These are phyloP conservation scores for Raffaelea arxii DNA, from an alignment of 2,329 filamentous ascomycete genomes.

Conservation along the genomic window DNA sequence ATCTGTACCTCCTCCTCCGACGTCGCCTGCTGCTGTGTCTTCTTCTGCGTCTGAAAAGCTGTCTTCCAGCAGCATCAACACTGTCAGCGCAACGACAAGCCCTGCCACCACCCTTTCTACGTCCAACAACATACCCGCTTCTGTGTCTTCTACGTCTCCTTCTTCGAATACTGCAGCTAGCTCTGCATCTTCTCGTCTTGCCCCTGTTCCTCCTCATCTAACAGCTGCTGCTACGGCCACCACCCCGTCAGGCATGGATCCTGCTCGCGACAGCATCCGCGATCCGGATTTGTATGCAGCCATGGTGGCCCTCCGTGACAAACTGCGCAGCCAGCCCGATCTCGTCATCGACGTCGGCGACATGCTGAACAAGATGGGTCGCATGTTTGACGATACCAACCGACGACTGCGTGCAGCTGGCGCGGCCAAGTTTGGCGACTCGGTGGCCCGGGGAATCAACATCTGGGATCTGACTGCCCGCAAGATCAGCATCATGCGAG, in stretches of 20 bases:
- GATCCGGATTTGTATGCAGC: constrained; percentile 30
- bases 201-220: not conserved
- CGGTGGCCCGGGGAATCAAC: constrained; percentile 27
- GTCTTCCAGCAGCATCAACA: no score
- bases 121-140: not conserved
- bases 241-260: constrained; percentile 2
- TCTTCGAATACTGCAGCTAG: not conserved
- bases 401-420: constrained; percentile 22
- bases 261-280: constrained; percentile 15
- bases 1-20: no score
- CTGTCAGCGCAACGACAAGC: not conserved
- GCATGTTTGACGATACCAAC: constrained; percentile 33
- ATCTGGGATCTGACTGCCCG: constrained; percentile 38
- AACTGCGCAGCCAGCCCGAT: constrained; percentile 32
- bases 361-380: constrained; percentile 30
- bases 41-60: no score
- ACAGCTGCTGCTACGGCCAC: not conserved
- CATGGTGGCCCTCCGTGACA: constrained; percentile 29
- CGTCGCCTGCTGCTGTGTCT: no score
- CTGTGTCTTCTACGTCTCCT: not conserved
- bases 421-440: constrained; percentile 12
- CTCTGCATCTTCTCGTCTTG: no score
- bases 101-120: not conserved
- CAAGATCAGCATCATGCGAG: constrained; percentile 35
- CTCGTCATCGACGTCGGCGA: constrained; percentile 34